These are phyloP conservation scores for Flaveria linearis DNA, from an alignment of 129 eudicot species.

Conservation along the genomic window DNA sequence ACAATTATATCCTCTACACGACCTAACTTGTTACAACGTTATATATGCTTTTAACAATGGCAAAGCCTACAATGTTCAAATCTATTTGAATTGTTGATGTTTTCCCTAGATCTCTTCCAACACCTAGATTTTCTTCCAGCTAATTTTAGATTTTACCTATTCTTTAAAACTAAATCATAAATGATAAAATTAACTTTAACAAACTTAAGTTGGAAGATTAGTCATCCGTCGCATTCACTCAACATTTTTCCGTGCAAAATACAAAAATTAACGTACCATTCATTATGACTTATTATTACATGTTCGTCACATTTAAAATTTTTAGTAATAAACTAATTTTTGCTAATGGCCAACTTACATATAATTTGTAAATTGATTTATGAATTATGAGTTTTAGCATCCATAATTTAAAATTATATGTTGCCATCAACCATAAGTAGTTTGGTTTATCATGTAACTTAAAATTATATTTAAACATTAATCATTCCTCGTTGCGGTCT, in stretches of 20 bases:
- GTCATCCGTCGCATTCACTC: neutral
- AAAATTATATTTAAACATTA: neutral
- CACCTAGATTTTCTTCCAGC: neutral
- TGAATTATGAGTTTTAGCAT: neutral
- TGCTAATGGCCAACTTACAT: too few species aligned
- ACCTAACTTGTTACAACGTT: too few species aligned
- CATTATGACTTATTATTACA: neutral
- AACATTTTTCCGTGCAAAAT: neutral
- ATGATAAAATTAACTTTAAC: neutral
- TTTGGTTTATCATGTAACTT: neutral
- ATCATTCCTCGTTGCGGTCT: neutral
- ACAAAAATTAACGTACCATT: neutral
- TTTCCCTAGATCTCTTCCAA: too few species aligned
- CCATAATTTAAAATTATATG: neutral
- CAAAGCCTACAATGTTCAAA: too few species aligned
- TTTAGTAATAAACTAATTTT: neutral
- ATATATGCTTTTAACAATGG: too few species aligned
- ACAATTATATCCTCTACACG: too few species aligned
- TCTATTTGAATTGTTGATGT: too few species aligned
- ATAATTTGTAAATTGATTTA: neutral
- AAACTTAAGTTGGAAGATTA: neutral
- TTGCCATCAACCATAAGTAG: neutral
- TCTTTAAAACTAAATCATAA: neutral
- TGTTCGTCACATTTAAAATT: neutral
- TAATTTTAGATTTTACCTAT: neutral